Percentiles rank a stretch among this genome's conserved stretches.
phyloP scores from a whole-genome alignment of 345 rosid species.

The Dipteronia sinensis region DNA sequence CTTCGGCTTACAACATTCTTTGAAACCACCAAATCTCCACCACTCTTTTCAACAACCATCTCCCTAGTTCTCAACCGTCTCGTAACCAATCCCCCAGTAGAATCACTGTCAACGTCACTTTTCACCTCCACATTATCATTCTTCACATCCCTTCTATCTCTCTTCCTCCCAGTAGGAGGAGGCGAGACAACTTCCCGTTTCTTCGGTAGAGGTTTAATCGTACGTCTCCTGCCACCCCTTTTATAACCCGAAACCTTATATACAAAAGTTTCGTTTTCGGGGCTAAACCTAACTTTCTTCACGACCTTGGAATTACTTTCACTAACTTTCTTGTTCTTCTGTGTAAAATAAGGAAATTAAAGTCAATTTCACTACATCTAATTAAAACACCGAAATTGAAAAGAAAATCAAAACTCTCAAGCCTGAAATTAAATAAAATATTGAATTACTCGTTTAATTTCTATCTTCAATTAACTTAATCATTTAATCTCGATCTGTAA shows the following conservation, averaged over 20 bases:
- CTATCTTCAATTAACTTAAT: no score
- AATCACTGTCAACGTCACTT: not conserved
- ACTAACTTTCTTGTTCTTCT: conserved; percentile 23
- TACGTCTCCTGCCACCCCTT: conserved; percentile 10
- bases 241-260: conserved; percentile 43
- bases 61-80: conserved; percentile 31
- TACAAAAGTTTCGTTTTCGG: conserved; percentile 44
- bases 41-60: conserved; percentile 11
- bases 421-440: no score
- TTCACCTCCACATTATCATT: not conserved
- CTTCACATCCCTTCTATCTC: conserved; percentile 25
- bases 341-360: not conserved
- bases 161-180: conserved; percentile 31
- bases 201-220: not conserved
- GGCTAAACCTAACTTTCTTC: conserved; percentile 70
- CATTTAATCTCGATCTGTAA: not conserved
- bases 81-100: not conserved
- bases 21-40: conserved; percentile 7
- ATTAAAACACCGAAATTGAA: not conserved
- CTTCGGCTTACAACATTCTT: conserved; percentile 1
- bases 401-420: not conserved
- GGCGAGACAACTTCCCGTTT: not conserved
- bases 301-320: conserved; percentile 17
- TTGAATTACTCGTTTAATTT: not conserved
- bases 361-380: not conserved